Percentiles rank a stretch among this genome's conserved stretches.
Evolutionary conservation across 2,329 filamentous ascomycete genomes (phyloP).

Genomic region (Zasmidium angulare): DNA sequence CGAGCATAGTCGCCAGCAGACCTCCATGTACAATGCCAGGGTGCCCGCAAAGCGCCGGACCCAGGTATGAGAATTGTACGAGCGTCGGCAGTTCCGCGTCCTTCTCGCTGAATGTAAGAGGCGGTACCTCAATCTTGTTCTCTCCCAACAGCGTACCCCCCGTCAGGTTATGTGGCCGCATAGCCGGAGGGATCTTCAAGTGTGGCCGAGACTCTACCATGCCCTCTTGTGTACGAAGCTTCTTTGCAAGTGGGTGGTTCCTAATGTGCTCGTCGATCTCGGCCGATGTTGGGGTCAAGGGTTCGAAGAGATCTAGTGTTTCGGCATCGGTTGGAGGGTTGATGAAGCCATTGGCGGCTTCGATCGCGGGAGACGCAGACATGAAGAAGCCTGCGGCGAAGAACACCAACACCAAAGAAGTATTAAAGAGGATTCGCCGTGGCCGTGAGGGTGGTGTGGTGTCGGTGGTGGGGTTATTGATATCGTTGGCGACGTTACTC

Average conservation of each 20-base stretch:
- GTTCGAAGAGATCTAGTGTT: conserved; percentile 65
- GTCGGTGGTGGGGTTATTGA: background rate
- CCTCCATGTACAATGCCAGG: conserved; percentile 89
- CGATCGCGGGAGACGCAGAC: conserved; percentile 54
- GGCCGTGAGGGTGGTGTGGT: conserved; percentile 8
- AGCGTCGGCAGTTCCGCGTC: conserved; percentile 54
- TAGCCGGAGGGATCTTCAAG: conserved; percentile 73
- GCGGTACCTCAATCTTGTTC: conserved; percentile 76
- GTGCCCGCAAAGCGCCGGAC: conserved; percentile 80
- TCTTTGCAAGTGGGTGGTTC: conserved; percentile 69
- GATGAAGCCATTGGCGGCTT: conserved; percentile 50
- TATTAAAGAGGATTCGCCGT: conserved; percentile 36
- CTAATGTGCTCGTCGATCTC: conserved; percentile 73
- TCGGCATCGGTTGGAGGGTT: conserved; percentile 68
- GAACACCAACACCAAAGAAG: conserved; percentile 49
- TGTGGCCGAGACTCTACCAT: conserved; percentile 80
- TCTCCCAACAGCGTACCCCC: conserved; percentile 75
- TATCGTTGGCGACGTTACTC: background rate
- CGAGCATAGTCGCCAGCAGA: conserved; percentile 84
- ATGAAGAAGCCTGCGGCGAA: conserved; percentile 59
- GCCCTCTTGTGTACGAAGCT: conserved; percentile 64
- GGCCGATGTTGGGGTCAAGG: conserved; percentile 50
- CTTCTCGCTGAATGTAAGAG: conserved; percentile 69
- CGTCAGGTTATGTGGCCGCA: conserved; percentile 75
- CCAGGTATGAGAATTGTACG: conserved; percentile 74